Conservation (phyloP, 2,329 filamentous ascomycete species). For the Clonostachys rhizophaga region DNA sequence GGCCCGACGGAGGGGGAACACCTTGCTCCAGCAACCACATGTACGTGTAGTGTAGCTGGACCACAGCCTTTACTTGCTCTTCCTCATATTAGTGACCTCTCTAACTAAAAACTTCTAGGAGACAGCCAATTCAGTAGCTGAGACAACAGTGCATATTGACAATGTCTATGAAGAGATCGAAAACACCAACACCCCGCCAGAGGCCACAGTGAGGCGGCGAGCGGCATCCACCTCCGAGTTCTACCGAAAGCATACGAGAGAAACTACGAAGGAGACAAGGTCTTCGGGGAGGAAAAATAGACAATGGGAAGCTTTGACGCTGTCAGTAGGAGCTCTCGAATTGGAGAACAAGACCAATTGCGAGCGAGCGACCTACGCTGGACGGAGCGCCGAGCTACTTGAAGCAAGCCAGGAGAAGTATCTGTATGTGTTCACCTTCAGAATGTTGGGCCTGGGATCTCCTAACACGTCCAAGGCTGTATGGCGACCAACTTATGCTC, state of each 20-base stretch:
- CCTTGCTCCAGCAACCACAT: slow-evolving; percentile 63
- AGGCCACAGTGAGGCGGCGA: slow-evolving; percentile 59
- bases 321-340: slow-evolving; percentile 12
- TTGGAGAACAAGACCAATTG: slow-evolving; percentile 14
- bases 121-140: slow-evolving; percentile 44
- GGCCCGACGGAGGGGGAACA: slow-evolving; percentile 58
- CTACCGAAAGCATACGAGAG: slow-evolving; percentile 56
- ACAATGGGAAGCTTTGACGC: slow-evolving; percentile 45
- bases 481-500: slow-evolving; percentile 74
- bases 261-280: slow-evolving; percentile 32
- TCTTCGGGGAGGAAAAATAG: slow-evolving; percentile 31
- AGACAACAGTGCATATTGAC: slow-evolving; percentile 49
- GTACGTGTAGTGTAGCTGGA: slow-evolving; percentile 30
- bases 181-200: slow-evolving; percentile 54
- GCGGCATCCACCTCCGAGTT: slow-evolving; percentile 76
- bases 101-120: slow-evolving; percentile 15
- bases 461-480: slow-evolving; percentile 45
- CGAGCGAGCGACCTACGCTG: slow-evolving; percentile 11
- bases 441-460: not conserved
- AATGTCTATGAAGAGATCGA: slow-evolving; percentile 55
- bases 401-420: slow-evolving; percentile 84
- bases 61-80: too few species aligned
- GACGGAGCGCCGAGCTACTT: slow-evolving; percentile 63
- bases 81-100: too few species aligned
- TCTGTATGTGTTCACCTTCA: slow-evolving; percentile 46